Base-by-base conservation (phyloP, 331 rosid species). In the Phaseolus coccineus region DNA sequence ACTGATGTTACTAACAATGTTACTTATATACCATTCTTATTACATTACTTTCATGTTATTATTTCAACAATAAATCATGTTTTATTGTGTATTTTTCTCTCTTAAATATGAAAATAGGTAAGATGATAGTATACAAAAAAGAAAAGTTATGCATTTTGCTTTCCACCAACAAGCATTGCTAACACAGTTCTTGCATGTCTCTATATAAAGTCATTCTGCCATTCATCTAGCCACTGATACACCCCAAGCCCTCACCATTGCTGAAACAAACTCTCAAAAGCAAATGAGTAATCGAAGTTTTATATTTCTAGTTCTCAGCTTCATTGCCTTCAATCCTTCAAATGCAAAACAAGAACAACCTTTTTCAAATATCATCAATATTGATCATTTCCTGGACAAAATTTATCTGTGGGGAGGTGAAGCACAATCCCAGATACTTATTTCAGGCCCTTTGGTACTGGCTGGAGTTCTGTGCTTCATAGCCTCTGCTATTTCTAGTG, bases 401-500 rank as follows among this genome's bases (percentile, higher is more conserved):
- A 68, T 88, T 47, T 73, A 74, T 24, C 80, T 81, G 71, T 79
- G 85, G 89, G 5, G 77, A 16, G 46, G 6, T 19, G 61, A 46
- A 68, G 61, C 65, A 16, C 57, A 69, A 15, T 15, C 81, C 67
- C 74, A 82, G 28, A 35, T 77, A 6, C 56, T 51, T 42, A 10
- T 83, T 5, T 40, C 87, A 57, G 25, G 14, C 9, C 82, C 77
- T 31, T 48, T 64, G 74, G 82, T 85, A 12, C 44, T 82, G 0
- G 80, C 86, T 56, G 97, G 89, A 28, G 55, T 80, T 56, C 81
- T 94, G 0, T 88, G 93, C 77, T 94, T 92, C 85, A 56, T 92
- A 33, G 97, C 98, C 61, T 86, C 98, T 57, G 87, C 95, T 24
- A 77, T 94, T 64, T 92, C 97, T 10, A 92, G 96, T 84, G 94